phyloP scores from a whole-genome alignment of 495 filamentous ascomycete genomes.

The Aspergillus cristatus region DNA sequence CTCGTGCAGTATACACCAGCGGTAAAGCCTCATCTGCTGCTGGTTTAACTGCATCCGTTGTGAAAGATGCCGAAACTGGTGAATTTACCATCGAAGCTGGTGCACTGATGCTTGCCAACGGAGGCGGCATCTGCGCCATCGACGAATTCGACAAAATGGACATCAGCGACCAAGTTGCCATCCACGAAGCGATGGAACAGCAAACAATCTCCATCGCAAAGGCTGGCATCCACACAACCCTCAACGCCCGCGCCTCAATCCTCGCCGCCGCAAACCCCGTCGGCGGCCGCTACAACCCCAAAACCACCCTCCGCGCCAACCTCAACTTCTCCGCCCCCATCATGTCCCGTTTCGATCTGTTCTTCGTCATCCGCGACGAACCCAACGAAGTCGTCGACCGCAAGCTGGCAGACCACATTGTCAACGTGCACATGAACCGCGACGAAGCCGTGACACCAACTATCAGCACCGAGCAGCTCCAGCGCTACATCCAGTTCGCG shows the following conservation, averaged over 20 bases:
- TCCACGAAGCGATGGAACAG: slow-evolving; percentile 99
- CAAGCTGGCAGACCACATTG: slow-evolving; percentile 87
- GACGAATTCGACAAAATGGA: slow-evolving; percentile 99
- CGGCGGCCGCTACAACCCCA: slow-evolving; percentile 92
- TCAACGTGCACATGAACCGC: slow-evolving; percentile 83
- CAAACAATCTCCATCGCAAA: slow-evolving; percentile 99
- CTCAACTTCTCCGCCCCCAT: slow-evolving; percentile 98
- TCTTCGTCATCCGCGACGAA: slow-evolving; percentile 97
- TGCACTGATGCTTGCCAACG: slow-evolving; percentile 85
- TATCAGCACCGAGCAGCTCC: slow-evolving; percentile 92
- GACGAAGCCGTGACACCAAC: slow-evolving; percentile 87
- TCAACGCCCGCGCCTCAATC: slow-evolving; percentile 91
- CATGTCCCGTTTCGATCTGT: slow-evolving; percentile 97
- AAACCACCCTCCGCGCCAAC: slow-evolving; percentile 84
- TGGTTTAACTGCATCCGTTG: slow-evolving; percentile 93
- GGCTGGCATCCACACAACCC: slow-evolving; percentile 94
- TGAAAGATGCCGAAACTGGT: slow-evolving; percentile 96
- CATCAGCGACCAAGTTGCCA: slow-evolving; percentile 92
- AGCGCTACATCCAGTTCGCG: slow-evolving; percentile 95
- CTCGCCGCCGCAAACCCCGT: slow-evolving; percentile 95
- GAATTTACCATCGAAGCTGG: slow-evolving; percentile 99
- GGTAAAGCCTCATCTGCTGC: slow-evolving; percentile 97
- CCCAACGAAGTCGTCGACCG: slow-evolving; percentile 88
- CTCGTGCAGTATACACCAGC: slow-evolving; percentile 93
- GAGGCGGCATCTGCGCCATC: slow-evolving; percentile 85